A percentile compares a stretch with the other conserved stretches of the same genome.
Evolutionary conservation across 345 rosid species (phyloP).

Genomic region (Dovyalis caffra): DNA sequence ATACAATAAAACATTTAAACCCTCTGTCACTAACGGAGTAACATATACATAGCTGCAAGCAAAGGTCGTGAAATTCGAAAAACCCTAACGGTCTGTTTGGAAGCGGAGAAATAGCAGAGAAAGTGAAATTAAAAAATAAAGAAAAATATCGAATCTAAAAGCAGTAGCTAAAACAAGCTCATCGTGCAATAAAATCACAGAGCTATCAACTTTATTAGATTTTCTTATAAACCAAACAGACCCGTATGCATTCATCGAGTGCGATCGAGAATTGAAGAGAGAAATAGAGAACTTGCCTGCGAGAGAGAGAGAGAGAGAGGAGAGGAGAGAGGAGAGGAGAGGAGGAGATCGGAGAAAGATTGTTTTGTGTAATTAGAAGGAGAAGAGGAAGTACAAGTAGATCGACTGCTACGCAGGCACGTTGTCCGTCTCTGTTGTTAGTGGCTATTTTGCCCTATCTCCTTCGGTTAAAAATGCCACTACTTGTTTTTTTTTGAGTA

Average conservation of each 20-base stretch:
- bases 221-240: slow-evolving; percentile 3
- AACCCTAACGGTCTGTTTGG: slow-evolving; percentile 5
- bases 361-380: background rate
- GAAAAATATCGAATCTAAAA: background rate
- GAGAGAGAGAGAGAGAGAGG: background rate
- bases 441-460: slow-evolving; percentile 15
- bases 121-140: background rate
- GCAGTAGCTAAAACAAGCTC: background rate
- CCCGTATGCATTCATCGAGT: background rate
- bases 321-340: background rate
- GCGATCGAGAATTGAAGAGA: background rate
- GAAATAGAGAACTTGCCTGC: slow-evolving; percentile 12
- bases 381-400: background rate
- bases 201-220: background rate
- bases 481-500: background rate
- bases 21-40: background rate
- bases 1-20: background rate
- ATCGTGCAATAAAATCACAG: background rate
- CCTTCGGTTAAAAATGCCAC: background rate
- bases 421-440: background rate
- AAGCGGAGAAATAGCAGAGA: background rate
- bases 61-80: slow-evolving; percentile 4
- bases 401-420: slow-evolving; percentile 13
- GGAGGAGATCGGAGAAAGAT: too few relatives aligned
- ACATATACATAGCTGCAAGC: background rate